phyloP scores from a whole-genome alignment of 495 filamentous ascomycete species.

The Podospora conica region DNA sequence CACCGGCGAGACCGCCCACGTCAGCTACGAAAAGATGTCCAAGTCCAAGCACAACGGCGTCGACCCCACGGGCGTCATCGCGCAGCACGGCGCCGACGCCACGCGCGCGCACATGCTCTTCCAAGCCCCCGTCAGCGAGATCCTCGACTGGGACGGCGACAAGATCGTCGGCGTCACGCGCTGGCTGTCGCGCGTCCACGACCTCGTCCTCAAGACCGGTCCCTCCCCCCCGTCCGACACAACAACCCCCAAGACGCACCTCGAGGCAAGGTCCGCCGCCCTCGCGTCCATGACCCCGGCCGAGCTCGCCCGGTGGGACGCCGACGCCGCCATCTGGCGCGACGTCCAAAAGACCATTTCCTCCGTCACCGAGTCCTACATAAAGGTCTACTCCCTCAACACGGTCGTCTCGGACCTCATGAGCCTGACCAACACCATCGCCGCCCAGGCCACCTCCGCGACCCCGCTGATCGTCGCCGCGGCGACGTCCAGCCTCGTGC shows the following conservation, averaged over 20 bases:
- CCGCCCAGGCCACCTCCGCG: slow-evolving; percentile 16
- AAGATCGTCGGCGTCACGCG: slow-evolving; percentile 74
- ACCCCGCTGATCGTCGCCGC: slow-evolving; percentile 27
- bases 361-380: slow-evolving; percentile 63
- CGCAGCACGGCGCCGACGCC: slow-evolving; percentile 72
- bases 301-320: slow-evolving; percentile 32
- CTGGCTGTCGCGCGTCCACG: slow-evolving; percentile 65
- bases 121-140: slow-evolving; percentile 73
- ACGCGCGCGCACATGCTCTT: slow-evolving; percentile 84
- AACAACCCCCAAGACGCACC: slow-evolving; percentile 20
- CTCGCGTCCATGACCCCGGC: slow-evolving; percentile 15
- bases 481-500: slow-evolving; percentile 47
- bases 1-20: slow-evolving; percentile 48
- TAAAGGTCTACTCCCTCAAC: slow-evolving; percentile 67
- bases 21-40: slow-evolving; percentile 90
- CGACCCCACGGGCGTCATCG: slow-evolving; percentile 66
- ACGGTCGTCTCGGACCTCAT: slow-evolving; percentile 78
- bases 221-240: neutral
- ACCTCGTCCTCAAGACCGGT: slow-evolving; percentile 42
- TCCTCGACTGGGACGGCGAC: slow-evolving; percentile 82
- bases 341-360: slow-evolving; percentile 58
- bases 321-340: slow-evolving; percentile 54
- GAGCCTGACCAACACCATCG: slow-evolving; percentile 64
- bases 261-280: slow-evolving; percentile 17
- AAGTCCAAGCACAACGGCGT: slow-evolving; percentile 92